Percentiles rank a stretch among this genome's conserved stretches.
Evolutionary conservation across 164 flowering plant species (phyloP).

Genomic region (Warburgia ugandensis): DNA sequence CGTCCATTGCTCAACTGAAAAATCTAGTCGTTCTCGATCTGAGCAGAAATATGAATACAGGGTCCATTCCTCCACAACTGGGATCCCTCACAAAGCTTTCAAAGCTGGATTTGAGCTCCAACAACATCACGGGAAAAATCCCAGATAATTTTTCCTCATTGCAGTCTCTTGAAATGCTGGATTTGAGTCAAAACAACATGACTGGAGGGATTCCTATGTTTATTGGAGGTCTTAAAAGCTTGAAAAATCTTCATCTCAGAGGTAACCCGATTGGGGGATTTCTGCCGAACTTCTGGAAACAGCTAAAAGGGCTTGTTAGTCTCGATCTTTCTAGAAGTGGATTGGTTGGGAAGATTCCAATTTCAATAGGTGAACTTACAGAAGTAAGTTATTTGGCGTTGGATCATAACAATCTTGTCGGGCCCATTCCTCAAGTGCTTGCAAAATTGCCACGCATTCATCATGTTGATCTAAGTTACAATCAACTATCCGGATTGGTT

Average conservation of each 20-base stretch:
- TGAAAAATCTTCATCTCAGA: constrained; percentile 4
- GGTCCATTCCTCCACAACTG: constrained; percentile 4
- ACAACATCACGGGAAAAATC: constrained; percentile 5
- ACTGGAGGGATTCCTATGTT: constrained; percentile 7
- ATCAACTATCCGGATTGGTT: constrained; percentile 5
- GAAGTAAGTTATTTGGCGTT: constrained; percentile 6
- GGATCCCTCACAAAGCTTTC: constrained; percentile 4
- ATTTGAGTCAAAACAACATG: constrained; percentile 4
- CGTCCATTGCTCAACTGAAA: constrained; percentile 3
- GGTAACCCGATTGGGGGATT: constrained; percentile 9
- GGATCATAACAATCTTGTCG: constrained; percentile 9
- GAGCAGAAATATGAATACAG: constrained; percentile 4
- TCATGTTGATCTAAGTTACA: constrained; percentile 9
- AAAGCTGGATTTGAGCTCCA: constrained; percentile 9
- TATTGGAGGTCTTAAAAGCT: not conserved
- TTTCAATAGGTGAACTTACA: constrained; percentile 5
- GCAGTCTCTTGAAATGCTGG: constrained; percentile 7
- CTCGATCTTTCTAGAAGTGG: constrained; percentile 7
- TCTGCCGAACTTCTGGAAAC: constrained; percentile 6
- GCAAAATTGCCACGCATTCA: constrained; percentile 2
- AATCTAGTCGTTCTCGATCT: constrained; percentile 11
- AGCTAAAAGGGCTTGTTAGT: constrained; percentile 6
- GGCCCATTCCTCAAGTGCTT: constrained; percentile 4
- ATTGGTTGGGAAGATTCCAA: constrained; percentile 6
- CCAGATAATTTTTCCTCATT: constrained; percentile 1